These are phyloP conservation scores for Vanrija humicola DNA, from an alignment of 1,284 basidiomycete genomes.

Conservation along the genomic window DNA sequence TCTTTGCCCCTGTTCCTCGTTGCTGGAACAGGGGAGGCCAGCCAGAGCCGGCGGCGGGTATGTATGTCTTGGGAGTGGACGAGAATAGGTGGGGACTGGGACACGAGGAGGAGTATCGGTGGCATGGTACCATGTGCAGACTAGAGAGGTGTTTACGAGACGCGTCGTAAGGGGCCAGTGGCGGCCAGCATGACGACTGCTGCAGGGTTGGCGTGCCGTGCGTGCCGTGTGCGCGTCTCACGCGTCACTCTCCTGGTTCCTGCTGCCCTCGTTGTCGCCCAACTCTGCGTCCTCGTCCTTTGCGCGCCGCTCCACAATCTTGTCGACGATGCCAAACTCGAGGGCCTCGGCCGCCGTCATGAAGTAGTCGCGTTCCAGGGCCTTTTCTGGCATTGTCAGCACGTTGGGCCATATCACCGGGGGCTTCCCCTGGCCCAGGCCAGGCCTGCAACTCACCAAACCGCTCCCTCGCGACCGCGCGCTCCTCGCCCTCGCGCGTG, in stretches of 20 bases:
- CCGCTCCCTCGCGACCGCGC: slow-evolving; percentile 61
- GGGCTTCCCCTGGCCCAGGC: background rate
- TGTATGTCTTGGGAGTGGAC: too few relatives aligned
- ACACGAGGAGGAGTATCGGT: too few relatives aligned
- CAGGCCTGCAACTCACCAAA: slow-evolving; percentile 78
- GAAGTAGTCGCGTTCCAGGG: slow-evolving; percentile 89
- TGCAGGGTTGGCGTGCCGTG: too few relatives aligned
- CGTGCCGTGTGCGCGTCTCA: background rate
- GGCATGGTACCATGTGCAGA: too few relatives aligned
- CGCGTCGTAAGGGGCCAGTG: too few relatives aligned
- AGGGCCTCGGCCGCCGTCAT: slow-evolving; percentile 85
- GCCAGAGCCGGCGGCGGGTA: too few relatives aligned
- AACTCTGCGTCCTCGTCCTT: slow-evolving; percentile 18
- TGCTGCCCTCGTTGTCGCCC: slow-evolving; percentile 1
- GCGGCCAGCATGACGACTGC: too few relatives aligned
- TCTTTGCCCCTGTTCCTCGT: too few relatives aligned
- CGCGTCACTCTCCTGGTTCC: slow-evolving; percentile 2
- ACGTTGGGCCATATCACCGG: slow-evolving; percentile 1
- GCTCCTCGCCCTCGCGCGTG: slow-evolving; percentile 60
- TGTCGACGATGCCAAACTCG: slow-evolving; percentile 85
- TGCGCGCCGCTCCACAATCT: slow-evolving; percentile 62
- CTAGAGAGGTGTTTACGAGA: too few relatives aligned
- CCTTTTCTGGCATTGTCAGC: slow-evolving; percentile 55
- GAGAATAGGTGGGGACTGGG: too few relatives aligned
- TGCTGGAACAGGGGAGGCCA: too few relatives aligned